Evolutionary conservation across 768 basidiomycete species (phyloP).

Genomic region (Podaxis sp.): DNA sequence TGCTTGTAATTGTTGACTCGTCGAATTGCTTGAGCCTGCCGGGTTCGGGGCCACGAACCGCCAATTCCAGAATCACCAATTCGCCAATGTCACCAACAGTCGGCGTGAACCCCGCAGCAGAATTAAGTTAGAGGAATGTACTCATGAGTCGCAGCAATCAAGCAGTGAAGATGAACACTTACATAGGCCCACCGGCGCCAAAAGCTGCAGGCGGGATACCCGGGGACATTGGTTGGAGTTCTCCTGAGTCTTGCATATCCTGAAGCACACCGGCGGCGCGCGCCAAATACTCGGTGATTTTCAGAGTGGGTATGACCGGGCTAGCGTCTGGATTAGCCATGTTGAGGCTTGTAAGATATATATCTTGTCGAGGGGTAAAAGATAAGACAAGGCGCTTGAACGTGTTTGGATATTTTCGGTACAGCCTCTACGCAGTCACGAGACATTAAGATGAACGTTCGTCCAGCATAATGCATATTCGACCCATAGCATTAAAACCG

Average conservation of each 20-base stretch:
- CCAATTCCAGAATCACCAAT: neutral
- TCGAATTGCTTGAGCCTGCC: constrained; percentile 79
- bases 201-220: constrained; percentile 60
- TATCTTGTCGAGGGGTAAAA: constrained; percentile 16
- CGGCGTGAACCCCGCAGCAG: neutral
- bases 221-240: constrained; percentile 34
- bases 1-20: constrained; percentile 67
- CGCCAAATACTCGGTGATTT: constrained; percentile 45
- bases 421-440: constrained; percentile 1
- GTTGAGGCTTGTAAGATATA: constrained; percentile 8
- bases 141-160: neutral
- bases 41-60: neutral
- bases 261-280: constrained; percentile 53
- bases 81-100: neutral
- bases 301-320: constrained; percentile 27
- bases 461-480: constrained; percentile 1
- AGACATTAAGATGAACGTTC: neutral
- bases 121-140: neutral
- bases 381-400: constrained; percentile 16
- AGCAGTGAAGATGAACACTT: constrained; percentile 23
- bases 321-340: constrained; percentile 27
- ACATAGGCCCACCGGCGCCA: constrained; percentile 79
- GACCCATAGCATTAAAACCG: constrained; percentile 10
- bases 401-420: constrained; percentile 4
- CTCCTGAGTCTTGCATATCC: constrained; percentile 43